These are phyloP conservation scores for Paxillus rubicundulus DNA, from an alignment of 768 basidiomycete species.

Conservation along the genomic window DNA sequence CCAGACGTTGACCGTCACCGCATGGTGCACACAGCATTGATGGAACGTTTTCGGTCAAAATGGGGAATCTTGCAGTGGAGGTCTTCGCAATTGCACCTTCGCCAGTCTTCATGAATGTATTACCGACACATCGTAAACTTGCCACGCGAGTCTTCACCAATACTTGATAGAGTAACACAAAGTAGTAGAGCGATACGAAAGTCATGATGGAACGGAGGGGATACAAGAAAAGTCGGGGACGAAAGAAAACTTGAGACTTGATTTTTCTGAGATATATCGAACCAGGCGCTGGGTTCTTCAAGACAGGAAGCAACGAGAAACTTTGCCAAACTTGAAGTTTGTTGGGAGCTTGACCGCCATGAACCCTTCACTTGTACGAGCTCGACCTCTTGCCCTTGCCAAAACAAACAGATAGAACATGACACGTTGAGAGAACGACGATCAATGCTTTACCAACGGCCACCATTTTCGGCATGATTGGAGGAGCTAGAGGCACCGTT, in stretches of 20 bases:
- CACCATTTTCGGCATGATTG: slow-evolving; percentile 41
- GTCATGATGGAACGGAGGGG: slow-evolving; percentile 22
- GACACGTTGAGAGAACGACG: slow-evolving; percentile 15
- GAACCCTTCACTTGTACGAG: slow-evolving; percentile 42
- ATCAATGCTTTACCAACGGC: slow-evolving; percentile 58
- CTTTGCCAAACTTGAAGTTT: slow-evolving; percentile 47
- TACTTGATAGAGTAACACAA: slow-evolving; percentile 44
- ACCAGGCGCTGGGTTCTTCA: slow-evolving; percentile 47
- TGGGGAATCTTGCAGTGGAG: slow-evolving; percentile 7
- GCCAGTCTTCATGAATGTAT: slow-evolving; percentile 34
- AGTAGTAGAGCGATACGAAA: slow-evolving; percentile 48
- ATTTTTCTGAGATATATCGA: slow-evolving; percentile 56
- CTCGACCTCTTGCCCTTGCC: slow-evolving; percentile 44
- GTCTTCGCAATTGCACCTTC: slow-evolving; percentile 22
- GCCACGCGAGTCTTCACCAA: slow-evolving; percentile 37
- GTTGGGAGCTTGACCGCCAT: slow-evolving; percentile 37
- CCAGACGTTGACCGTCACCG: too few species aligned
- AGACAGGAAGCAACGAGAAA: slow-evolving; percentile 48
- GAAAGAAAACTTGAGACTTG: slow-evolving; percentile 69
- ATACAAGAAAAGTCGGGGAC: slow-evolving; percentile 52
- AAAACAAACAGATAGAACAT: slow-evolving; percentile 29
- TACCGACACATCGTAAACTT: slow-evolving; percentile 38
- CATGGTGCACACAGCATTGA: slow-evolving; percentile 3
- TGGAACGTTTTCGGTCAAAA: slow-evolving; percentile 10
- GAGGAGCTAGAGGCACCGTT: slow-evolving; percentile 34